Base-by-base conservation (phyloP, 2,329 filamentous ascomycete genomes). In the Aureobasidium leucospermi region DNA sequence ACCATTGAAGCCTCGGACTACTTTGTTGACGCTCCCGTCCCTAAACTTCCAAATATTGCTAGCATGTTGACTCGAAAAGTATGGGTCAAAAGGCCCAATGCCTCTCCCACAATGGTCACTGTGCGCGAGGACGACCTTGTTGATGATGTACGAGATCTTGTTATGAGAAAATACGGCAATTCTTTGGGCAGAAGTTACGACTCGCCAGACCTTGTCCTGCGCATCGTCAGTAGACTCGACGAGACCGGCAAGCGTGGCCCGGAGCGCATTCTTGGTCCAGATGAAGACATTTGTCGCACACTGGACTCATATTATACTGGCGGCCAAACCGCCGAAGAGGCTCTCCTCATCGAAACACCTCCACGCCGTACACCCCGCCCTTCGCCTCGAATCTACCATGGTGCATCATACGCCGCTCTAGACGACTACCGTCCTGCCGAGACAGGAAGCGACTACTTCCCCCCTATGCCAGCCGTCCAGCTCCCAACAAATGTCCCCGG, bases 151-250 rank as follows among this genome's bases (percentile, higher is more conserved):
- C 88, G 93, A 67, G 94, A 96, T 66, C 85, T 90, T 79, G 94
- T 97, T 60, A 78, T 97, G 66, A 85, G 85, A 68, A 97, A 97
- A 77, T 99, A 97, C 73, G 85, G 86, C 67, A 97, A 99, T 74
- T 95, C 91, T 13, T 80, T 99, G 29, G 93, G 93, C 53, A 86
- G 86, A 66, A 88, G 83, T 56, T 96, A 92, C 73, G 94, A 99
- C 75, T 82, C 94, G 10, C 94, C 94, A 11, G 94, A 99, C 72
- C 82, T 99, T 60, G 85, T 83, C 10, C 79, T 97, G 64, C 85
- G 88, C 63, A 88, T 97, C 65, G 72, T 81, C 15, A 84, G 88
- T n/a, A 82, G 90, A 59, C 70, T 75, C 42, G 69, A 59, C 6
- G 69, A 59, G 34, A 23, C 10, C 16, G 28, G 32, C 7, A 38